phyloP scores from a whole-genome alignment of 495 filamentous ascomycete species.

The Penicillium odoratum region DNA sequence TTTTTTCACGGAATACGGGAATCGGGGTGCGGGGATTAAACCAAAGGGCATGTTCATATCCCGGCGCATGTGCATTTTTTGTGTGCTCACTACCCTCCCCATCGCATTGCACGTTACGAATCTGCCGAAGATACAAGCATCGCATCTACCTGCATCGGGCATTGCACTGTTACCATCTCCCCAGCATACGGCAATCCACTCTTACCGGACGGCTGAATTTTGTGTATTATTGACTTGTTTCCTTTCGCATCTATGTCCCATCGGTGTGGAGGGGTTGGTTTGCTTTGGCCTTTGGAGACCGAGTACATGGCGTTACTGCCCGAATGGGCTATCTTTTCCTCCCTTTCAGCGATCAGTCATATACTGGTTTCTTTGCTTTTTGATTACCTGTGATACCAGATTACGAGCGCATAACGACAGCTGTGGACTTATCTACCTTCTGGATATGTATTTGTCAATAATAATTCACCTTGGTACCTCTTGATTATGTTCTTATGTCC shows the following conservation, averaged over 20 bases:
- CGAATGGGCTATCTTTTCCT: background rate
- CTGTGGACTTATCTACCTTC: conserved; percentile 23
- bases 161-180: conserved; percentile 28
- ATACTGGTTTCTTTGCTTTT: background rate
- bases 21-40: background rate
- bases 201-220: conserved; percentile 14
- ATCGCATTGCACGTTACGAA: conserved; percentile 9
- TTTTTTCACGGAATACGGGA: conserved; percentile 5
- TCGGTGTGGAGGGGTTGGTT: conserved; percentile 6
- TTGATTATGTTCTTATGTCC: background rate
- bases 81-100: conserved; percentile 3
- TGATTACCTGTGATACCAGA: conserved; percentile 37
- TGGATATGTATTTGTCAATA: conserved; percentile 38
- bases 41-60: background rate
- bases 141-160: conserved; percentile 32
- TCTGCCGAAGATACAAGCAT: conserved; percentile 5
- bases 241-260: conserved; percentile 12
- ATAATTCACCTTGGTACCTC: conserved; percentile 6
- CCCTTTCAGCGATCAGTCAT: conserved; percentile 1
- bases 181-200: conserved; percentile 24
- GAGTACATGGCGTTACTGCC: conserved; percentile 27
- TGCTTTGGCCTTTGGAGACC: conserved; percentile 21
- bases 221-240: conserved; percentile 26
- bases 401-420: conserved; percentile 35
- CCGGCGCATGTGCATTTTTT: conserved; percentile 1